Conservation (phyloP, 768 basidiomycete species). For the Phlebiopsis flavidoalba region DNA sequence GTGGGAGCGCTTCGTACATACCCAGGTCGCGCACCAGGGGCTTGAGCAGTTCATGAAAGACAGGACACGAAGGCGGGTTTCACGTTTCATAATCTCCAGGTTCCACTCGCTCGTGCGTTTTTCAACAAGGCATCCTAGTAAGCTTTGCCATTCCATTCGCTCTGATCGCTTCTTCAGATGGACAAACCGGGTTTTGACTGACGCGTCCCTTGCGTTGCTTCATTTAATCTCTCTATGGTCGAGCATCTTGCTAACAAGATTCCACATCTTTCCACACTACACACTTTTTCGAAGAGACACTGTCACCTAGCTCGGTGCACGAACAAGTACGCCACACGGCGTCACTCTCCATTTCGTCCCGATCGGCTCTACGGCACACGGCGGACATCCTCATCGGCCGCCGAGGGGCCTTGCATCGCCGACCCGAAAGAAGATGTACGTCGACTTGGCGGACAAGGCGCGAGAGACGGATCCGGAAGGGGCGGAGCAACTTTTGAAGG, state of each 20-base stretch:
- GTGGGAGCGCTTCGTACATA: neutral
- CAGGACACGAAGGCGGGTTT: neutral
- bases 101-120: neutral
- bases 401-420: slow-evolving; percentile 22
- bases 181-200: neutral
- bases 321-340: neutral
- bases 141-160: too few relatives aligned
- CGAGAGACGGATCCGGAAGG: neutral
- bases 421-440: slow-evolving; percentile 6
- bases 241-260: neutral
- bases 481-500: neutral
- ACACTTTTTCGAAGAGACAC: slow-evolving; percentile 18
- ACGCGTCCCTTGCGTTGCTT: neutral
- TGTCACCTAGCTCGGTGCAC: slow-evolving; percentile 10
- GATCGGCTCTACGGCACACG: slow-evolving; percentile 20
- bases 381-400: slow-evolving; percentile 24
- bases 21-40: neutral
- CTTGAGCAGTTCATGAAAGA: neutral
- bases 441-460: neutral
- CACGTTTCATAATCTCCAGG: neutral
- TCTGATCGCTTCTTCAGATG: neutral
- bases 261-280: neutral
- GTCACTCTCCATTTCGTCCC: slow-evolving; percentile 18
- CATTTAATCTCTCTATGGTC: neutral
- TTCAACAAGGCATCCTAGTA: too few relatives aligned